A percentile compares a stretch with the other conserved stretches of the same genome.
phyloP scores from a whole-genome alignment of 2,329 filamentous ascomycete species.

The Hypoxylon sp. region DNA sequence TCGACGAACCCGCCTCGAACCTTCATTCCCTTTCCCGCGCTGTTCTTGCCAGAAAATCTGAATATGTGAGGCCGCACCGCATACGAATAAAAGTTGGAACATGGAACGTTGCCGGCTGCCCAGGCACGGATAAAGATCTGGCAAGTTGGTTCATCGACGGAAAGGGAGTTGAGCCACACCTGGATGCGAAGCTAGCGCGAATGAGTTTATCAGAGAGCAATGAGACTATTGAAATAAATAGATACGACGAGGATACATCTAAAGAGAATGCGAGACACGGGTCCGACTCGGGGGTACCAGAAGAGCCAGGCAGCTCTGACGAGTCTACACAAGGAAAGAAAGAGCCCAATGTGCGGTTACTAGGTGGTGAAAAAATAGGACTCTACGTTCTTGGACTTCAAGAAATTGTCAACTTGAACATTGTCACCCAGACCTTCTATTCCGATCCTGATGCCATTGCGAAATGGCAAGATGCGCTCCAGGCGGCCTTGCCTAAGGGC shows the following conservation, averaged over 20 bases:
- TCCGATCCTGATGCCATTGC: conserved; percentile 78
- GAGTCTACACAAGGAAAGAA: conserved; percentile 58
- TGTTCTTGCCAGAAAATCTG: conserved; percentile 79
- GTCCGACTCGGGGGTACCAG: conserved; percentile 51
- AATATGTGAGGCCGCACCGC: conserved; percentile 82
- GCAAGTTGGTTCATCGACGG: conserved; percentile 89
- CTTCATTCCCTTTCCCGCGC: conserved; percentile 74
- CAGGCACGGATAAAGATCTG: conserved; percentile 89
- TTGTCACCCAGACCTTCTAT: conserved; percentile 83
- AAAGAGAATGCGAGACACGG: conserved; percentile 42
- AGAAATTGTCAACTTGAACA: conserved; percentile 89
- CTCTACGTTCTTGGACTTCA: conserved; percentile 93
- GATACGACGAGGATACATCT: conserved; percentile 15
- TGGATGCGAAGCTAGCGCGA: conserved; percentile 74
- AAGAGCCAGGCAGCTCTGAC: conserved; percentile 28
- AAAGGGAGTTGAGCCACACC: conserved; percentile 75
- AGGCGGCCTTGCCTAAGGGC: conserved; percentile 79
- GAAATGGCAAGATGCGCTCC: conserved; percentile 85
- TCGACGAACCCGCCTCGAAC: conserved; percentile 62
- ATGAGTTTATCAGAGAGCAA: conserved; percentile 63
- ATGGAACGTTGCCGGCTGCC: conserved; percentile 93
- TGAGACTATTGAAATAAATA: conserved; percentile 51
- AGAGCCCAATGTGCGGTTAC: conserved; percentile 59
- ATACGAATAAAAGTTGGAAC: conserved; percentile 91
- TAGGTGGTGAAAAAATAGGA: conserved; percentile 79